These are phyloP conservation scores for Pseudogymnoascus sp. DNA, from an alignment of 2,329 filamentous ascomycete genomes.

Conservation along the genomic window DNA sequence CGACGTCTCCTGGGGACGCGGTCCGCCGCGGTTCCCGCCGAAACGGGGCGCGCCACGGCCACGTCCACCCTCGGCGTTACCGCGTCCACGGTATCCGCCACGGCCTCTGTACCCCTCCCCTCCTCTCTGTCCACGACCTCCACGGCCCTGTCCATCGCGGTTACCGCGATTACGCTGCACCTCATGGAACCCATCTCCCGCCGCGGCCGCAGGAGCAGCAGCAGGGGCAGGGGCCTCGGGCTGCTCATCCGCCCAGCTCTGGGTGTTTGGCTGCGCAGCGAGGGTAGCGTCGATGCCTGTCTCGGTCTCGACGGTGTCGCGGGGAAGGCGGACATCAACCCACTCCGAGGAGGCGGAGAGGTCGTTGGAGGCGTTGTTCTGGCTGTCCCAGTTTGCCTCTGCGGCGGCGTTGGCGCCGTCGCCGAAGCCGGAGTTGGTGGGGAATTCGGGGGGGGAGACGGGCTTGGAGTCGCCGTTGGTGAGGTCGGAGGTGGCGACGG, in stretches of 20 bases:
- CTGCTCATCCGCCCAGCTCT: conserved; percentile 79
- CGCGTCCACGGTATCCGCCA: conserved; percentile 38
- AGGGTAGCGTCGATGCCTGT: conserved; percentile 52
- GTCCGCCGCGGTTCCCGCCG: conserved; percentile 30
- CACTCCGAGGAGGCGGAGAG: conserved; percentile 28
- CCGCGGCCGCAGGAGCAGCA: conserved; percentile 29
- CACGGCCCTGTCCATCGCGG: conserved; percentile 47
- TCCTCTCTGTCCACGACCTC: conserved; percentile 46
- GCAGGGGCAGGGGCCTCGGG: conserved; percentile 43
- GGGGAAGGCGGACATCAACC: conserved; percentile 64
- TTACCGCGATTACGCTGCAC: conserved; percentile 57
- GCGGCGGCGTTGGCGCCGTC: conserved; percentile 53
- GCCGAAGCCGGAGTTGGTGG: conserved; percentile 44
- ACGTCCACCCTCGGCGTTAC: conserved; percentile 42
- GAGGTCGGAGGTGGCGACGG: conserved; percentile 33
- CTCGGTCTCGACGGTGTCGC: conserved; percentile 68
- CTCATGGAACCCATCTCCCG: conserved; percentile 65
- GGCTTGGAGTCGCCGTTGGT: conserved; percentile 41
- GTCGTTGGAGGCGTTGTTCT: conserved; percentile 25
- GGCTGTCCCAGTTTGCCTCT: conserved; percentile 57
- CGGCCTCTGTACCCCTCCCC: conserved; percentile 44
- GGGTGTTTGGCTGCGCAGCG: conserved; percentile 46
- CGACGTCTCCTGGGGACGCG: conserved; percentile 17
- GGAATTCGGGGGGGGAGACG: conserved; percentile 28
- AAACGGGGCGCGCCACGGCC: conserved; percentile 34